Conservation (phyloP, 1,284 basidiomycete genomes). For the Microbotryum intermedium region DNA sequence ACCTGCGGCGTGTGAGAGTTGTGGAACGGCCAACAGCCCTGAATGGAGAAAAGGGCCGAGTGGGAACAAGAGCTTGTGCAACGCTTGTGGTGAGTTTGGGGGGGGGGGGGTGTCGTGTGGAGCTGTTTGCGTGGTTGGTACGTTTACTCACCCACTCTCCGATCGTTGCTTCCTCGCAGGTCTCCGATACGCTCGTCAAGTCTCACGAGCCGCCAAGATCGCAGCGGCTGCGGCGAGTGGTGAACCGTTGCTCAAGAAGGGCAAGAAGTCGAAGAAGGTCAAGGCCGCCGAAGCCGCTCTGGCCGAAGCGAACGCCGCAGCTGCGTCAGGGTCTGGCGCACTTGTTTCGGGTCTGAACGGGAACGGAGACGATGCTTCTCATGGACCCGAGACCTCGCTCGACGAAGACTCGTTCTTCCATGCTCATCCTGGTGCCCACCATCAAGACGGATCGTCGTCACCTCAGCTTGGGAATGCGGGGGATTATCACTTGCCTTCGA, state of each 20-base stretch:
- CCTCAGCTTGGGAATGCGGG: too few species aligned
- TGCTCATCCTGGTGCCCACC: too few species aligned
- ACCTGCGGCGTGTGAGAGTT: conserved; percentile 66
- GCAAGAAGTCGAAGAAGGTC: conserved; percentile 7
- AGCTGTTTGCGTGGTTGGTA: conserved; percentile 1
- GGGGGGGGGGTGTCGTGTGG: conserved; percentile 22
- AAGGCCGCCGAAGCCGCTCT: neutral
- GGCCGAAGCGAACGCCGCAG: neutral
- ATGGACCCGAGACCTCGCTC: too few species aligned
- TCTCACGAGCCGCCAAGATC: conserved; percentile 19
- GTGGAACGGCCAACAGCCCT: conserved; percentile 72
- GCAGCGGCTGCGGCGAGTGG: conserved; percentile 9
- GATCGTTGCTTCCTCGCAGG: neutral
- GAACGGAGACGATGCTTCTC: too few species aligned
- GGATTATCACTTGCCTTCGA: too few species aligned
- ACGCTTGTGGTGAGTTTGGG: conserved; percentile 58
- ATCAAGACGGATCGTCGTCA: too few species aligned
- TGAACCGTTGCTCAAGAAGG: neutral
- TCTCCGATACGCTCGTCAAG: conserved; percentile 22
- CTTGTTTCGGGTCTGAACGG: too few species aligned
- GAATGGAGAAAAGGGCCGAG: conserved; percentile 82
- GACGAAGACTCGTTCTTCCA: too few species aligned
- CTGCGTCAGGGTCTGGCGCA: neutral
- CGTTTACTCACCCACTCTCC: too few species aligned
- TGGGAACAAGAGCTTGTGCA: conserved; percentile 85